Evolutionary conservation across 352 stramenopile species (phyloP).

Genomic region (Globisporangium nagaii): DNA sequence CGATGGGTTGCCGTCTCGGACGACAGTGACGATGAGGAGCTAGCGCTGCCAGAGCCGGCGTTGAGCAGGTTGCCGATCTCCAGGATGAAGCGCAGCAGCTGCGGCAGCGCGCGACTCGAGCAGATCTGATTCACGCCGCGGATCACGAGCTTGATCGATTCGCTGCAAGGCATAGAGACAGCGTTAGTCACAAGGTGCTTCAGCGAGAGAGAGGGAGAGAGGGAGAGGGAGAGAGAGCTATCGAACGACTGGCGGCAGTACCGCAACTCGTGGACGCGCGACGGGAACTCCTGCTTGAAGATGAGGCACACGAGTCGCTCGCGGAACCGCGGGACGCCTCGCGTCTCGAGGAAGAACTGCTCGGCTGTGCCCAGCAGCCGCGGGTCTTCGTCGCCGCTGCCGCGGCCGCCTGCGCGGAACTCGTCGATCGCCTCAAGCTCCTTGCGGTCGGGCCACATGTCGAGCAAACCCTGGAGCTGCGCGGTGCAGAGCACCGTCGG

Average conservation of each 20-base stretch:
- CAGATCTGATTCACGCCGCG: conserved; percentile 69
- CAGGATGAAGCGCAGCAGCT: conserved; percentile 67
- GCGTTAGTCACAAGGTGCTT: too few relatives aligned
- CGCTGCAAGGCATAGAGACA: too few relatives aligned
- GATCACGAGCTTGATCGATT: conserved; percentile 60
- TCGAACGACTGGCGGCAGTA: too few relatives aligned
- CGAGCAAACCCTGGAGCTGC: conserved; percentile 69
- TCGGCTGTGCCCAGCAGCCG: conserved; percentile 33
- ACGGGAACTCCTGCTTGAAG: conserved; percentile 74
- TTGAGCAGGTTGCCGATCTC: conserved; percentile 73
- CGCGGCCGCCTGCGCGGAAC: conserved; percentile 33
- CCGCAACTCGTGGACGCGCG: conserved; percentile 66
- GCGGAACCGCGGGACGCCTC: conserved; percentile 52
- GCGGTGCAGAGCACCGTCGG: conserved; percentile 54
- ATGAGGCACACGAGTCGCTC: conserved; percentile 73
- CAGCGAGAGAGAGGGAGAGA: not conserved
- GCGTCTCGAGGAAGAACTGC: conserved; percentile 62
- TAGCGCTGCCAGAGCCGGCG: conserved; percentile 26
- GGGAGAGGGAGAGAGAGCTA: not conserved
- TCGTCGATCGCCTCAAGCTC: conserved; percentile 68
- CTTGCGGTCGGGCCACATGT: conserved; percentile 77
- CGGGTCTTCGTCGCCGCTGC: too few relatives aligned
- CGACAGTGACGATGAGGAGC: not conserved
- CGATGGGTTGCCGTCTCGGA: not conserved
- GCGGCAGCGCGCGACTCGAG: conserved; percentile 50